Base-by-base conservation (phyloP, 257 asterid species). In the Thymus quinquecostatus region DNA sequence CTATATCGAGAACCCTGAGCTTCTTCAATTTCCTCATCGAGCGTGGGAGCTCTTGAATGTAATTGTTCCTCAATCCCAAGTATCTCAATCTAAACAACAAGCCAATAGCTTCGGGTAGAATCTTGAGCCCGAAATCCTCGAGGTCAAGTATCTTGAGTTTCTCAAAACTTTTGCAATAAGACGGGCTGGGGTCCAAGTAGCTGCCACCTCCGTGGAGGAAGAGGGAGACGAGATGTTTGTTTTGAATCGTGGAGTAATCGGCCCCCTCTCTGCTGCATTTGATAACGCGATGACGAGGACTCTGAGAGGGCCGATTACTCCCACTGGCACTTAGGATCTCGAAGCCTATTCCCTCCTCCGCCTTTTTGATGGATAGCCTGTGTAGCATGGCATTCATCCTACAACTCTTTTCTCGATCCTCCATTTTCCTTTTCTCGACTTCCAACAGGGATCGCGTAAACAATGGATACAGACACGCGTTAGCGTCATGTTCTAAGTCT, bases 301-400 rank as follows among this genome's bases (percentile, higher is more conserved):
- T 48, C 21, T 12, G 54, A 48, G 54, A 48, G 5, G 21, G 21
- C 21, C 13, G 54, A 48, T 12, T 48, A 12, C 12, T 48, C 13
- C 21, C 54, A 12, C 3, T 69, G 28, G 6, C 47, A 2, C 14
- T 38, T 10, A 58, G 62, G 30, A 77, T 60, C 70, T 74, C 77
- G 5, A 79, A 68, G 11, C 50, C 40, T 2, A 75, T 64, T 71
- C 75, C 77, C 60, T 70, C 75, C 51, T 65, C 67, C 0, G 80
- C 80, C 12, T 59, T 44, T 36, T 1, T 32, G 14, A 79, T 60
- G 30, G 72, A 66, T 34, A 70, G 49, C 8, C 49, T 74, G 5
- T 60, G 60, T 1, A 75, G 53, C 47, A 4, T 14, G 10, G 32
- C 60, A n/a, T n/a, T n/a, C n/a, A n/a, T n/a, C n/a, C n/a, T n/a